phyloP scores from a whole-genome alignment of 2,329 filamentous ascomycete species.

The Trichophaea hybrida region DNA sequence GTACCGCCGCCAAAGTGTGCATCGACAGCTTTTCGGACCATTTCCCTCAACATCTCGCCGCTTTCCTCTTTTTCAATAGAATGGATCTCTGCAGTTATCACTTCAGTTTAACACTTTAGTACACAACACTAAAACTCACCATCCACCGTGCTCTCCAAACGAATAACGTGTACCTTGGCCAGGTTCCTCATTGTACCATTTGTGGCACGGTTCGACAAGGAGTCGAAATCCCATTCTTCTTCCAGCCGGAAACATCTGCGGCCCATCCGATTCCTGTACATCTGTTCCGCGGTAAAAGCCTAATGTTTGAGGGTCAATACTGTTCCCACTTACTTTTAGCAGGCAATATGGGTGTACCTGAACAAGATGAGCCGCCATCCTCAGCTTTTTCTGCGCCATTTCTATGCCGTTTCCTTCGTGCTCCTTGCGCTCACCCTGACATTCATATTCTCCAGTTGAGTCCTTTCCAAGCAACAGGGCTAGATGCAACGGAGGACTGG shows the following conservation, averaged over 20 bases:
- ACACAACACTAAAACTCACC: constrained; percentile 8
- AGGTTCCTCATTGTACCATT: constrained; percentile 58
- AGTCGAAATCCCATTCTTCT: constrained; percentile 83
- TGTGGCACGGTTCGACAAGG: constrained; percentile 61
- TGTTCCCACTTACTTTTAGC: constrained; percentile 2
- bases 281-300: constrained; percentile 90
- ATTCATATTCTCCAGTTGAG: constrained; percentile 73
- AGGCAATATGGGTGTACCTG: constrained; percentile 4
- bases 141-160: constrained; percentile 60
- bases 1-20: constrained; percentile 20
- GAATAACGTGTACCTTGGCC: constrained; percentile 75
- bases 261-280: constrained; percentile 72
- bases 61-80: constrained; percentile 68
- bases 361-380: constrained; percentile 55
- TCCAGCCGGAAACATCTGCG: constrained; percentile 54
- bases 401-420: constrained; percentile 60
- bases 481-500: constrained; percentile 63
- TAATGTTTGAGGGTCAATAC: constrained; percentile 67
- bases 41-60: constrained; percentile 58
- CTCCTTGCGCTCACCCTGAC: constrained; percentile 52
- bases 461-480: constrained; percentile 80
- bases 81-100: constrained; percentile 50
- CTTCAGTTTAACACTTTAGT: constrained; percentile 1
- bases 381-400: constrained; percentile 72
- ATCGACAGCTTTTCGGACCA: constrained; percentile 63